Evolutionary conservation across 257 asterid genomes (phyloP).

Genomic region (Voacanga thouarsii): DNA sequence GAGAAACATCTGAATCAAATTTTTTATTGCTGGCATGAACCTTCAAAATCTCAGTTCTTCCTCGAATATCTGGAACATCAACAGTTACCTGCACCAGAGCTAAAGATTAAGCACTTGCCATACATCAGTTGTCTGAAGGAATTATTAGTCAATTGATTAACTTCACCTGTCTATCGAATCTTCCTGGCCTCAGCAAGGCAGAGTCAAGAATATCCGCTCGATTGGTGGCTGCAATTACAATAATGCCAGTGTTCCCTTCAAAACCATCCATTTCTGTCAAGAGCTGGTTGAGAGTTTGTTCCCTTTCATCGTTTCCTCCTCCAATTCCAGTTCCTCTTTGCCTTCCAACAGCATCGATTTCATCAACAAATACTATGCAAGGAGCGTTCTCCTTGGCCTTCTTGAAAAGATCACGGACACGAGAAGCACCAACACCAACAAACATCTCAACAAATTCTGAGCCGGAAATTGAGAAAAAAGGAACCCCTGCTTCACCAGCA

Average conservation of each 20-base stretch:
- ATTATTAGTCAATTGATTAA: neutral
- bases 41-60: constrained; percentile 93
- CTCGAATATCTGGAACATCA: constrained; percentile 95
- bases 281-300: constrained; percentile 91
- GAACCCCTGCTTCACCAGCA: constrained; percentile 99
- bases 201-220: constrained; percentile 98
- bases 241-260: constrained; percentile 95
- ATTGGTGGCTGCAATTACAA: constrained; percentile 95
- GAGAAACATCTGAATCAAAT: constrained; percentile 82
- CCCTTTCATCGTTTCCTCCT: constrained; percentile 98
- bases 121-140: neutral
- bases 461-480: constrained; percentile 94
- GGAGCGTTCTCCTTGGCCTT: constrained; percentile 99
- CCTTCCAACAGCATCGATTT: constrained; percentile 98
- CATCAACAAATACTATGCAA: constrained; percentile 95
- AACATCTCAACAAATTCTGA: constrained; percentile 99
- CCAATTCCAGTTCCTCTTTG: constrained; percentile 99
- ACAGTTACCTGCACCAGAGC: constrained; percentile 61
- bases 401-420: constrained; percentile 97
- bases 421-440: constrained; percentile 98
- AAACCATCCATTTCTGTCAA: constrained; percentile 99
- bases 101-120: constrained; percentile 13
- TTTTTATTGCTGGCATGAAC: constrained; percentile 88
- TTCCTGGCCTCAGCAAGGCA: constrained; percentile 91
- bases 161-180: constrained; percentile 94